phyloP scores from a whole-genome alignment of 306 rosid species.

The Cicer pinnatifidum region DNA sequence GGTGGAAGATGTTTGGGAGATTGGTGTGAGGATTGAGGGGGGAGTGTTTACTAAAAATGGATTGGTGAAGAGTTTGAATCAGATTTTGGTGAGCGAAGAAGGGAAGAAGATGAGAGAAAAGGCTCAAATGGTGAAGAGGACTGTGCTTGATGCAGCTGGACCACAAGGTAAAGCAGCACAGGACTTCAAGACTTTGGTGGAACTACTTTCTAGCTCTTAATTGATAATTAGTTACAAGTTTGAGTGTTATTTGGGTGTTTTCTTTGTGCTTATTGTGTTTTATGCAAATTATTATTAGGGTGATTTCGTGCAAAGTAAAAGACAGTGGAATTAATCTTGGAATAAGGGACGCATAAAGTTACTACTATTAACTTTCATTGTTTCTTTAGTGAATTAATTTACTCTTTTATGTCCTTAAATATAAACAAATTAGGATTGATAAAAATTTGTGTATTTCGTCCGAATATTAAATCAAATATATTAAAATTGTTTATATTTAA shows the following conservation, averaged over 20 bases:
- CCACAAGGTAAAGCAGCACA: slow-evolving; percentile 44
- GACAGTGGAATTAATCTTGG: too few species aligned
- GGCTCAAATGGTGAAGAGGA: slow-evolving; percentile 30
- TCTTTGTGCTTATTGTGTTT: background rate
- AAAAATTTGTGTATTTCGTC: too few species aligned
- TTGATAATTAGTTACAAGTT: background rate
- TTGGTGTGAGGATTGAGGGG: slow-evolving; percentile 52
- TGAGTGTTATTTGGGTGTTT: slow-evolving; percentile 1
- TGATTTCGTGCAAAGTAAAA: background rate
- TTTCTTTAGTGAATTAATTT: too few species aligned
- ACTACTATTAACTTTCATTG: too few species aligned
- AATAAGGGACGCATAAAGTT: too few species aligned
- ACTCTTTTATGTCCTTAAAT: too few species aligned
- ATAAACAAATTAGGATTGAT: too few species aligned
- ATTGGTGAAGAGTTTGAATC: slow-evolving; percentile 49
- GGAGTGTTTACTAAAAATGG: slow-evolving; percentile 54
- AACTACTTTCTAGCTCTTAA: slow-evolving; percentile 28
- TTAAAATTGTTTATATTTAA: too few species aligned
- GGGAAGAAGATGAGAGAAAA: slow-evolving; percentile 52
- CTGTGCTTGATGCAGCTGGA: slow-evolving; percentile 39
- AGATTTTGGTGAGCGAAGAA: slow-evolving; percentile 44
- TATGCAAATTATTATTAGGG: background rate
- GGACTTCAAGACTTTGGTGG: slow-evolving; percentile 43
- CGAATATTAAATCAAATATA: too few species aligned
- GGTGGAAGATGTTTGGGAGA: slow-evolving; percentile 55